These are phyloP conservation scores for Trametes gibbosa DNA, from an alignment of 768 basidiomycete species.

Conservation along the genomic window DNA sequence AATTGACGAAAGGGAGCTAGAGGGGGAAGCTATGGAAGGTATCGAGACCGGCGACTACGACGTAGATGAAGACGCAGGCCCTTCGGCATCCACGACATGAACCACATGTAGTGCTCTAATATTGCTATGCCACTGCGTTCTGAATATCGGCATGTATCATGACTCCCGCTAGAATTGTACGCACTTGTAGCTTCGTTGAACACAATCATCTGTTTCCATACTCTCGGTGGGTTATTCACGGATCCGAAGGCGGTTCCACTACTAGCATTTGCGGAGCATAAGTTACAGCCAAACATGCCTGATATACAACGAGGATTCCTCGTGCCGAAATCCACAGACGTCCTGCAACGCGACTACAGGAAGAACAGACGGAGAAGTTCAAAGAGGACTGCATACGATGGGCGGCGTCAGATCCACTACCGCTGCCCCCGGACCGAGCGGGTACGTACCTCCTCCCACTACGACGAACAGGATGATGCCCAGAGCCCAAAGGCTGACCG, in stretches of 20 bases:
- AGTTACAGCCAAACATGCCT: slow-evolving; percentile 12
- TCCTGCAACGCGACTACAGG: slow-evolving; percentile 38
- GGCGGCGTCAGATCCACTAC: background rate
- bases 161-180: background rate
- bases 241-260: background rate
- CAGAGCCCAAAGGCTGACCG: slow-evolving; percentile 72
- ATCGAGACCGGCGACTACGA: slow-evolving; percentile 44
- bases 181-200: background rate
- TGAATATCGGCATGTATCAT: background rate
- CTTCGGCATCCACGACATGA: slow-evolving; percentile 4
- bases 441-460: slow-evolving; percentile 68
- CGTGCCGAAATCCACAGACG: background rate
- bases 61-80: slow-evolving; percentile 7
- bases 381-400: slow-evolving; percentile 56
- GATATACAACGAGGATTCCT: slow-evolving; percentile 17
- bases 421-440: background rate
- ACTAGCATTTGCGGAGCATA: slow-evolving; percentile 14
- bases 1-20: slow-evolving; percentile 82
- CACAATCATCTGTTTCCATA: background rate
- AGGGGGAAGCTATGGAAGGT: slow-evolving; percentile 77
- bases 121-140: background rate
- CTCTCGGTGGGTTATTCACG: background rate
- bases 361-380: slow-evolving; percentile 68
- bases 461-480: slow-evolving; percentile 76
- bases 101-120: background rate